Conservation (phyloP, 2,329 filamentous ascomycete species). For the Colletotrichum falcatum region DNA sequence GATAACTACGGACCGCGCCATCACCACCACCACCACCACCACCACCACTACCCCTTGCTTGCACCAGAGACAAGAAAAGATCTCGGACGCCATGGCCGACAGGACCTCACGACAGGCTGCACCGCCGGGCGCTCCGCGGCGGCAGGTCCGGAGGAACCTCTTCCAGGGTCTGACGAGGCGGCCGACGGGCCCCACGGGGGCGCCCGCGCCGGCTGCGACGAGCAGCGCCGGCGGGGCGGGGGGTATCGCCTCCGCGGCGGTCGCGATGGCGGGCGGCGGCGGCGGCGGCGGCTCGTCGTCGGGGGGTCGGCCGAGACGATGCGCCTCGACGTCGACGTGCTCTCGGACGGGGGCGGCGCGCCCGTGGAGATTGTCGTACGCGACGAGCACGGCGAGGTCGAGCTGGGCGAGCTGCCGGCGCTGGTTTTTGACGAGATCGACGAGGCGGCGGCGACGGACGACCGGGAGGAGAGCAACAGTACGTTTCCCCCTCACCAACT, state of each 20-base stretch:
- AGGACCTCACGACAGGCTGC: constrained; percentile 26
- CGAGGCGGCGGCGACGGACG: constrained; percentile 66
- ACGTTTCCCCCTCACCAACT: constrained; percentile 44
- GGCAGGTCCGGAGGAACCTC: constrained; percentile 63
- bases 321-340: constrained; percentile 59
- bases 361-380: constrained; percentile 70
- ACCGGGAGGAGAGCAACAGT: constrained; percentile 68
- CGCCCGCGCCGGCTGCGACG: background rate
- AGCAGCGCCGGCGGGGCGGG: constrained; percentile 44
- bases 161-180: constrained; percentile 70
- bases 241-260: constrained; percentile 29
- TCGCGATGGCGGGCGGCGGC: constrained; percentile 40
- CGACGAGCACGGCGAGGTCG: constrained; percentile 72
- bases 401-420: constrained; percentile 68
- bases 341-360: constrained; percentile 49
- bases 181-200: constrained; percentile 56
- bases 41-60: background rate
- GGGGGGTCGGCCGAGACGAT: constrained; percentile 59
- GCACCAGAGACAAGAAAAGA: background rate
- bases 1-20: background rate
- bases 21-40: background rate
- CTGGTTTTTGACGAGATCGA: constrained; percentile 66
- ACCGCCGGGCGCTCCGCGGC: constrained; percentile 35
- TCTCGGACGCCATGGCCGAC: constrained; percentile 26
- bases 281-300: constrained; percentile 42